Conservation (phyloP, 495 filamentous ascomycete genomes). For the Penicillium waksmanii region DNA sequence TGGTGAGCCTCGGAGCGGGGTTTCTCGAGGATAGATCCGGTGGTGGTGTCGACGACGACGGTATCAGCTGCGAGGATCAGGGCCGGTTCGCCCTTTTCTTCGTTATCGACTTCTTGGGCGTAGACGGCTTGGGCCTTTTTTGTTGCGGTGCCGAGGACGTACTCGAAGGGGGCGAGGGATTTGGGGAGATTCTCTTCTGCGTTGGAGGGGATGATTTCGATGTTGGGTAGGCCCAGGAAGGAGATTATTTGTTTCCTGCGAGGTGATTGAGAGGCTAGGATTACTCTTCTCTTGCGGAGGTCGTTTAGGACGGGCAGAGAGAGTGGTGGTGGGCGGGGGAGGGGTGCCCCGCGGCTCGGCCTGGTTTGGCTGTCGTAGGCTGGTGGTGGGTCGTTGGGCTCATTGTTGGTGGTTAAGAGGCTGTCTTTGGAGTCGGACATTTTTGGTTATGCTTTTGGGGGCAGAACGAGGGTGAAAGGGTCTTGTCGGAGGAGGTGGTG, state of each 20-base stretch:
- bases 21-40: slow-evolving; percentile 85
- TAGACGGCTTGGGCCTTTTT: slow-evolving; percentile 85
- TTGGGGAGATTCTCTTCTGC: slow-evolving; percentile 84
- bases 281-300: slow-evolving; percentile 72
- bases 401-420: slow-evolving; percentile 31
- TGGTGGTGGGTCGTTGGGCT: slow-evolving; percentile 36
- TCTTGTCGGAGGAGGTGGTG: not conserved
- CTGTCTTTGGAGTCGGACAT: slow-evolving; percentile 42
- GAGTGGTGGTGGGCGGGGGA: slow-evolving; percentile 64
- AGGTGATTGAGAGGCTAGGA: slow-evolving; percentile 88
- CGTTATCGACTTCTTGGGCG: slow-evolving; percentile 61
- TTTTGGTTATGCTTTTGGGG: slow-evolving; percentile 9
- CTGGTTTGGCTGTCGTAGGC: slow-evolving; percentile 37
- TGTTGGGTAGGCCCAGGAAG: slow-evolving; percentile 70
- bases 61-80: slow-evolving; percentile 93
- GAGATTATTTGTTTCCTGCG: slow-evolving; percentile 77
- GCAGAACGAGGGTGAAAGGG: slow-evolving; percentile 1
- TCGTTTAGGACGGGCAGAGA: slow-evolving; percentile 74
- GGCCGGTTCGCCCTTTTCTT: slow-evolving; percentile 68
- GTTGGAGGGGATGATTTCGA: slow-evolving; percentile 83
- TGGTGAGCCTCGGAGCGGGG: slow-evolving; percentile 80
- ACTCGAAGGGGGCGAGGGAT: slow-evolving; percentile 78
- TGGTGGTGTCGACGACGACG: slow-evolving; percentile 67
- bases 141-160: slow-evolving; percentile 84
- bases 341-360: slow-evolving; percentile 31